A percentile compares a stretch with the other conserved stretches of the same genome.
phyloP scores from a whole-genome alignment of 495 filamentous ascomycete species.

The Penicillium diatomitis region DNA sequence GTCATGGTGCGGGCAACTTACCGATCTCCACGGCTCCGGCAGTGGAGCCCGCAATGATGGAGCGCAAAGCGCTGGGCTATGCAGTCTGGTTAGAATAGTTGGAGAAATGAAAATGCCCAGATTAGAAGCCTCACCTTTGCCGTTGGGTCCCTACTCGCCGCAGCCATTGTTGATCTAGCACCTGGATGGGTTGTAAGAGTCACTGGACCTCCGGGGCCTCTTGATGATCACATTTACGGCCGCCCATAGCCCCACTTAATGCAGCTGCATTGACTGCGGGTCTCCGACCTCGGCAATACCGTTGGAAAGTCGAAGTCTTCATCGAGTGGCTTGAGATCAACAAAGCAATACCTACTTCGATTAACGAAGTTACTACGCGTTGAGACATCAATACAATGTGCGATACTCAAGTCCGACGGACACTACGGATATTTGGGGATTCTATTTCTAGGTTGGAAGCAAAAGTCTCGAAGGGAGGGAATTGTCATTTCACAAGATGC shows the following conservation, averaged over 20 bases:
- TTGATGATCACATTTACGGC: constrained; percentile 11
- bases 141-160: constrained; percentile 30
- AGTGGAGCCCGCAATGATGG: constrained; percentile 78
- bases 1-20: constrained; percentile 21
- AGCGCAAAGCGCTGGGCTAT: constrained; percentile 71
- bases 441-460: not conserved
- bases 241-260: constrained; percentile 10
- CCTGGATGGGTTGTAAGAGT: not conserved
- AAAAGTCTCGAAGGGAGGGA: constrained; percentile 14
- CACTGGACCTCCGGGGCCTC: constrained; percentile 8
- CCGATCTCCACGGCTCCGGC: constrained; percentile 95
- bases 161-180: constrained; percentile 26
- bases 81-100: constrained; percentile 10
- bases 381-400: too few relatives aligned
- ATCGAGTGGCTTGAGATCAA: too few relatives aligned
- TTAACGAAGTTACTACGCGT: too few relatives aligned
- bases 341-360: too few relatives aligned
- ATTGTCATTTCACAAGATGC: constrained; percentile 27
- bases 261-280: constrained; percentile 6
- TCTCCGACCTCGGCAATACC: not conserved
- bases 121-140: constrained; percentile 26
- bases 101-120: not conserved
- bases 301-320: too few relatives aligned
- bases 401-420: too few relatives aligned
- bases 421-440: too few relatives aligned